These are phyloP conservation scores for Cryphonectria radicalis DNA, from an alignment of 2,329 filamentous ascomycete genomes.

Conservation along the genomic window DNA sequence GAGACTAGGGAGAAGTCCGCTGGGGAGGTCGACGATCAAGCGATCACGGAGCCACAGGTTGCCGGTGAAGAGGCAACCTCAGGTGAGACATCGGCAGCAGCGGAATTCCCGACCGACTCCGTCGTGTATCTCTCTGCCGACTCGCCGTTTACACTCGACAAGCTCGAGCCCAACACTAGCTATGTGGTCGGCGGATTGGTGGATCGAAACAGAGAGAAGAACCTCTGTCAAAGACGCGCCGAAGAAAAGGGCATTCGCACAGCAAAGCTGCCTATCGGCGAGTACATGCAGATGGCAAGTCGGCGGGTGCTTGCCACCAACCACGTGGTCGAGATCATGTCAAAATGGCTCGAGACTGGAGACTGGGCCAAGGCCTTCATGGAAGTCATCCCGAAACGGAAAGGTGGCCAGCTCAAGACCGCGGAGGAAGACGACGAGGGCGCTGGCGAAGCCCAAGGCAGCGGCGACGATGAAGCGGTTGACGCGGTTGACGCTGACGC, in stretches of 20 bases:
- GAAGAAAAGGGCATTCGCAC: constrained; percentile 77
- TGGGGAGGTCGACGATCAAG: background rate
- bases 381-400: constrained; percentile 86
- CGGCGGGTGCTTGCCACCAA: constrained; percentile 89
- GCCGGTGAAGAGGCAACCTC: background rate
- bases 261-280: constrained; percentile 90
- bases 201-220: constrained; percentile 95
- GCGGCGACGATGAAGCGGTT: constrained; percentile 3
- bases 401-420: constrained; percentile 72
- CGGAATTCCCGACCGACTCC: constrained; percentile 43
- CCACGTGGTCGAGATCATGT: constrained; percentile 96
- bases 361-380: constrained; percentile 93
- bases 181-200: constrained; percentile 95
- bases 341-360: constrained; percentile 85
- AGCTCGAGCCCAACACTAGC: constrained; percentile 83
- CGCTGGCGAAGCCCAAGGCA: constrained; percentile 21
- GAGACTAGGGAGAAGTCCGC: constrained; percentile 34
- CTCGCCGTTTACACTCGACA: constrained; percentile 80
- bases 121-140: constrained; percentile 92
- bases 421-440: constrained; percentile 34
- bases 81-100: constrained; percentile 31
- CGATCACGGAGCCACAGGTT: constrained; percentile 33
- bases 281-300: constrained; percentile 90
- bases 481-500: background rate
- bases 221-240: constrained; percentile 85